Evolutionary conservation across 2,329 filamentous ascomycete genomes (phyloP), one percentile per base, ranked within the genome.

Genomic region (Xylaria polymorpha): DNA sequence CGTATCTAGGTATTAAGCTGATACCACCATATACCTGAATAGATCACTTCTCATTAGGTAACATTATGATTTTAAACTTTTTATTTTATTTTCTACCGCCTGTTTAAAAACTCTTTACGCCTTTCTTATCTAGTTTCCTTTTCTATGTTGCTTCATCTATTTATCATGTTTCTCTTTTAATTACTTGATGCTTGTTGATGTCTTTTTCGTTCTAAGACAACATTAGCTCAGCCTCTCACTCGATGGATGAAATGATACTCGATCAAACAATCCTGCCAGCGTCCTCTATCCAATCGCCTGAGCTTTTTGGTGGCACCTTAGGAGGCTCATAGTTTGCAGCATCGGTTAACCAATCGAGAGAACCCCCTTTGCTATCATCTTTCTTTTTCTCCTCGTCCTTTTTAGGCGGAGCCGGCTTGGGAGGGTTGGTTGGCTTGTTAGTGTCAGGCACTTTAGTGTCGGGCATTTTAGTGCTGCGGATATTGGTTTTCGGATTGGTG

Each of bases 211-310:
- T 20, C 32, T 48, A 37, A 41, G 37, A 41, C 2, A 15, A 41
- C 3, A 8, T 50, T 15, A 18, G 1, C 14, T 50, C 12, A 50
- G 8, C 8, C 20, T 14, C 10, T 25, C 12, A 14, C 12, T 22
- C 4, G 10, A 2, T 12, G 8, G 0, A 1, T 9, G 10, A 8
- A 37, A 37, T 12, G 2, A 37, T 9, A 10, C 1, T 41, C 12
- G 8, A 51, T 58, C n/a, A 68, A 15, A 66, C 62, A 22, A 61
- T 37, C 12, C 57, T 65, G 8, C 66, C 55, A 0, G 3, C 50
- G n/a, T 68, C 66, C 18, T 61, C 35, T n/a, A 65, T 57, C 66
- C 61, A 68, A 37, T 69, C 67, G 0, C 67, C 67, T 1, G 67
- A 10, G 14, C 25, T 41, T 9, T 59, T 62, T 4, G 62, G 58